These are phyloP conservation scores for Melaleuca alternifolia DNA, from an alignment of 345 rosid genomes.

Conservation along the genomic window DNA sequence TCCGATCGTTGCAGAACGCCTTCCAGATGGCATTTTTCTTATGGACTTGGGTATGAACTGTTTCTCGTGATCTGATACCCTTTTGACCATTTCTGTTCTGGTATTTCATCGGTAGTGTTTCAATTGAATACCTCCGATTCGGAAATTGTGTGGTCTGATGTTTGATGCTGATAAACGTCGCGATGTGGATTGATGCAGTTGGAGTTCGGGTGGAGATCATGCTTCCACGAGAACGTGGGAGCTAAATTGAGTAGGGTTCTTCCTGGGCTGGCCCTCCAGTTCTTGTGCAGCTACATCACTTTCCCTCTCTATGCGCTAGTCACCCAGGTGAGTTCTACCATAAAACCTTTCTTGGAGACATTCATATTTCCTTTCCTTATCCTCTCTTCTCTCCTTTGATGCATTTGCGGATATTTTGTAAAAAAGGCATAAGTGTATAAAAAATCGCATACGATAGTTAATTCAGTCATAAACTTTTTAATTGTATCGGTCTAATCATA, in stretches of 20 bases:
- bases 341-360: neutral
- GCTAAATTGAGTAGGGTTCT: constrained; percentile 13
- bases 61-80: neutral
- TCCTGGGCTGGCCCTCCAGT: constrained; percentile 26
- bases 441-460: too few species aligned
- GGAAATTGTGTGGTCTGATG: neutral
- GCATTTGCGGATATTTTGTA: neutral
- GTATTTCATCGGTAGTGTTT: neutral
- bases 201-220: constrained; percentile 25
- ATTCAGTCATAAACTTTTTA: too few species aligned
- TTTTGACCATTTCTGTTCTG: neutral
- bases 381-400: neutral
- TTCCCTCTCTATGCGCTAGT: constrained; percentile 52
- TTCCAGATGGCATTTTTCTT: constrained; percentile 44
- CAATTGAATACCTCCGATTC: neutral
- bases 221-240: constrained; percentile 29
- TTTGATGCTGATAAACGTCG: neutral
- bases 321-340: constrained; percentile 33
- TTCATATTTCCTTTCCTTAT: neutral
- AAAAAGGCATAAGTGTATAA: too few species aligned
- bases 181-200: constrained; percentile 4
- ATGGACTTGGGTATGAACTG: constrained; percentile 29
- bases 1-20: constrained; percentile 23
- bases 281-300: constrained; percentile 46
- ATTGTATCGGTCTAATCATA: too few species aligned